Evolutionary conservation across 306 rosid species (phyloP).

Genomic region (Boehmeria nivea): DNA sequence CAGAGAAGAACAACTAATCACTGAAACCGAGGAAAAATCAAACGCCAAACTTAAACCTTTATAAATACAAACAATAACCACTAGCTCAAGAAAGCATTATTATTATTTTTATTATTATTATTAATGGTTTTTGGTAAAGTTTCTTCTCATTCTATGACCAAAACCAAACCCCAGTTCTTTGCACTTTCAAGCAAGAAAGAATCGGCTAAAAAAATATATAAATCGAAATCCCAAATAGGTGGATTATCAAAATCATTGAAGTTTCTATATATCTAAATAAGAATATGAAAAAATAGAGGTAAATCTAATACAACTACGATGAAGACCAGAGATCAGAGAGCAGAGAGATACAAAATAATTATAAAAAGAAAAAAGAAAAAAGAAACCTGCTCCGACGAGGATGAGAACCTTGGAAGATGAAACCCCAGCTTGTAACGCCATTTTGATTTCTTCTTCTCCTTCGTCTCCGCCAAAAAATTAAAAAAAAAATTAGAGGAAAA

Average conservation of each 20-base stretch:
- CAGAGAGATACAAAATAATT: too few relatives aligned
- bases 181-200: not conserved
- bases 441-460: constrained; percentile 3
- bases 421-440: constrained; percentile 64
- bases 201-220: not conserved
- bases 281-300: not conserved
- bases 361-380: too few relatives aligned
- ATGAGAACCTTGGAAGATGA: constrained; percentile 70
- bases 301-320: not conserved
- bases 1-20: too few relatives aligned
- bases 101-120: too few relatives aligned
- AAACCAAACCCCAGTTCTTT: not conserved
- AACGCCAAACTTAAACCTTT: too few relatives aligned
- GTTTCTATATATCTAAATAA: not conserved
- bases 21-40: too few relatives aligned
- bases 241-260: not conserved
- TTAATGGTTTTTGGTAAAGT: too few relatives aligned
- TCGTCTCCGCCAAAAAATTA: not conserved
- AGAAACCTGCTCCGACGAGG: constrained; percentile 67
- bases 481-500: not conserved
- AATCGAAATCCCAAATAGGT: not conserved
- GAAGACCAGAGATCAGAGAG: too few relatives aligned
- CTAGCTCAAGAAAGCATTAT: too few relatives aligned
- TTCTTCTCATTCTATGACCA: too few relatives aligned
- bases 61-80: too few relatives aligned